A percentile compares a stretch with the other conserved stretches of the same genome.
phyloP scores from a whole-genome alignment of 2,329 filamentous ascomycete species.

The Fusarium acutatum region DNA sequence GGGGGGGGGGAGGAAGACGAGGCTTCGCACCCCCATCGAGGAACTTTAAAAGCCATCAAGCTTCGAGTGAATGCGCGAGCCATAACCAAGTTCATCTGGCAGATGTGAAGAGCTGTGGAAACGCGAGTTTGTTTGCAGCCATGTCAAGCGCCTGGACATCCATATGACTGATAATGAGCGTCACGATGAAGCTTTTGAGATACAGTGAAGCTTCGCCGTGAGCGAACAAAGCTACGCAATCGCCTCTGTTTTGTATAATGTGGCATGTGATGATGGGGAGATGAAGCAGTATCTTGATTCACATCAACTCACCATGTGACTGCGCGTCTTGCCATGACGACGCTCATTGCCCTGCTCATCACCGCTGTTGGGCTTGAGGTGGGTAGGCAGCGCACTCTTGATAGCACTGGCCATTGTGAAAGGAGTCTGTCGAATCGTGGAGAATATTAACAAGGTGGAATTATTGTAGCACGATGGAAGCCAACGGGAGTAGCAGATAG shows the following conservation, averaged over 20 bases:
- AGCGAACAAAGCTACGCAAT: background rate
- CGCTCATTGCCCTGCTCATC: slow-evolving; percentile 62
- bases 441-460: slow-evolving; percentile 9
- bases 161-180: background rate
- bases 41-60: background rate
- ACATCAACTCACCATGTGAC: slow-evolving; percentile 75
- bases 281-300: slow-evolving; percentile 39
- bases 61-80: background rate
- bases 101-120: background rate
- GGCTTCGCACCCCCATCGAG: background rate
- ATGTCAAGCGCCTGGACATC: background rate
- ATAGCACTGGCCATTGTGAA: slow-evolving; percentile 72
- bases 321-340: slow-evolving; percentile 85
- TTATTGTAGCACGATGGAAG: slow-evolving; percentile 4
- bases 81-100: background rate
- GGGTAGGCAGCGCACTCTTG: slow-evolving; percentile 81
- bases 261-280: background rate
- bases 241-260: background rate
- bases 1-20: background rate
- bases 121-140: background rate
- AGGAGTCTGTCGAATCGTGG: slow-evolving; percentile 3
- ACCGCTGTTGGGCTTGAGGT: slow-evolving; percentile 74
- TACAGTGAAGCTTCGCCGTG: background rate
- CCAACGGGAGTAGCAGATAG: slow-evolving; percentile 1
- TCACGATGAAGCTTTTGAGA: background rate